phyloP scores from a whole-genome alignment of 176 grass and related monocot species.

The Oryza officinalis region DNA sequence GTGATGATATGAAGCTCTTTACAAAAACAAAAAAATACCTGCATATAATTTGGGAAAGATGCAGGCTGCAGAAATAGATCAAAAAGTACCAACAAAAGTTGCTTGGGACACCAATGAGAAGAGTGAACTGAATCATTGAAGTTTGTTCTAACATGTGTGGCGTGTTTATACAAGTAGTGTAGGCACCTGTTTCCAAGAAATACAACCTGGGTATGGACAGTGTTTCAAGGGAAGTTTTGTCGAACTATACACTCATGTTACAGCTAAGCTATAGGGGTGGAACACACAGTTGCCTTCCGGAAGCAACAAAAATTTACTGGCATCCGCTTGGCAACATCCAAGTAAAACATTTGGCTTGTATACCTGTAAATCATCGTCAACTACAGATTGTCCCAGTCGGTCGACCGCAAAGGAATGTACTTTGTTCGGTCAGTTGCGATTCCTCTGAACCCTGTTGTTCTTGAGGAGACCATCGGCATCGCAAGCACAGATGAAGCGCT shows the following conservation, averaged over 20 bases:
- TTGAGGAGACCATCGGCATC: slow-evolving; percentile 92
- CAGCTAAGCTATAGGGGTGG: slow-evolving; percentile 38
- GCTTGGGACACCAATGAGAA: background rate
- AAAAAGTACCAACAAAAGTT: background rate
- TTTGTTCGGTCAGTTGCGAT: slow-evolving; percentile 58
- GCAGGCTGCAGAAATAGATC: background rate
- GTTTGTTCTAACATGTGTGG: slow-evolving; percentile 29
- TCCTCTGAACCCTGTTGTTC: slow-evolving; percentile 82
- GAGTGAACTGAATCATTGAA: slow-evolving; percentile 5
- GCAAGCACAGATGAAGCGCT: slow-evolving; percentile 84
- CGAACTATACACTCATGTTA: slow-evolving; percentile 58
- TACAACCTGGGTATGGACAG: slow-evolving; percentile 51
- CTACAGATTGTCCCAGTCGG: slow-evolving; percentile 64
- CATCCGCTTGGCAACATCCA: slow-evolving; percentile 51
- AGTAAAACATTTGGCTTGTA: slow-evolving; percentile 59
- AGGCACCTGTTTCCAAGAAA: slow-evolving; percentile 36
- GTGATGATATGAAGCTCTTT: background rate
- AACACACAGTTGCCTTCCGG: slow-evolving; percentile 42
- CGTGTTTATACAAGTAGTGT: slow-evolving; percentile 50
- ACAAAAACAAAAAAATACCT: background rate
- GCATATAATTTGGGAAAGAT: background rate
- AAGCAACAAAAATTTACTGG: slow-evolving; percentile 50
- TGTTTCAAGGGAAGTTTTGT: slow-evolving; percentile 9
- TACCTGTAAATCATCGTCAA: slow-evolving; percentile 49
- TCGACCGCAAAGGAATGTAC: slow-evolving; percentile 60